A percentile compares a stretch with the other conserved stretches of the same genome.
phyloP scores from a whole-genome alignment of 2,329 filamentous ascomycete species.

The Talaromyces islandicus region DNA sequence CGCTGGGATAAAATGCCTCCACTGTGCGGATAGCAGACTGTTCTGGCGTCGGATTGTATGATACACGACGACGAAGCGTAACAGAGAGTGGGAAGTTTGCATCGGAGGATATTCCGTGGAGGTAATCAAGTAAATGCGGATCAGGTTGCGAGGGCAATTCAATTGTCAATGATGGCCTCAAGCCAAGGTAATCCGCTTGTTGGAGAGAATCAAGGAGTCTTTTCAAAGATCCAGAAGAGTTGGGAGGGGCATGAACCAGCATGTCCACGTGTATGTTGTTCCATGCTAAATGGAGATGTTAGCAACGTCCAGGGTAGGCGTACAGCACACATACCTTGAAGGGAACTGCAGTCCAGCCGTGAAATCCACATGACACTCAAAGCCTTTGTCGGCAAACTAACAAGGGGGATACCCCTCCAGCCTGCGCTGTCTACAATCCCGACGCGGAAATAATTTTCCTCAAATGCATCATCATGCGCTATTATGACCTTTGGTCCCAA shows the following conservation, averaged over 20 bases:
- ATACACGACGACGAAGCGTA: constrained; percentile 69
- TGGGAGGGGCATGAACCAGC: constrained; percentile 67
- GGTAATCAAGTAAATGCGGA: constrained; percentile 54
- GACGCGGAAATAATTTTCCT: constrained; percentile 63
- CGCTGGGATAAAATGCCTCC: constrained; percentile 79
- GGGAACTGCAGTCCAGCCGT: constrained; percentile 65
- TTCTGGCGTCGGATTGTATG: constrained; percentile 55
- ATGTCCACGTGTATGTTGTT: constrained; percentile 74
- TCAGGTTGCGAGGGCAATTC: constrained; percentile 73
- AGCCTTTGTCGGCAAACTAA: constrained; percentile 64
- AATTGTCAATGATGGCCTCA: constrained; percentile 70
- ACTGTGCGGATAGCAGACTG: constrained; percentile 70
- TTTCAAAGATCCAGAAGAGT: constrained; percentile 67
- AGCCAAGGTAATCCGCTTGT: constrained; percentile 67
- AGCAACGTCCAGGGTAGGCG: constrained; percentile 8
- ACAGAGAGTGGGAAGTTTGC: constrained; percentile 47
- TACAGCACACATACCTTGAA: constrained; percentile 49
- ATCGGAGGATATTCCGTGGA: constrained; percentile 65
- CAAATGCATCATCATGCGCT: constrained; percentile 60
- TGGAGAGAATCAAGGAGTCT: constrained; percentile 71
- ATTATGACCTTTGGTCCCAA: constrained; percentile 74
- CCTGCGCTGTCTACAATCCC: constrained; percentile 53
- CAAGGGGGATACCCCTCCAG: constrained; percentile 54
- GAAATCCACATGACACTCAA: constrained; percentile 68
- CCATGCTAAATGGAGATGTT: constrained; percentile 55